Conservation (phyloP, 2,329 filamentous ascomycete genomes). For the Chaetomium sp. region DNA sequence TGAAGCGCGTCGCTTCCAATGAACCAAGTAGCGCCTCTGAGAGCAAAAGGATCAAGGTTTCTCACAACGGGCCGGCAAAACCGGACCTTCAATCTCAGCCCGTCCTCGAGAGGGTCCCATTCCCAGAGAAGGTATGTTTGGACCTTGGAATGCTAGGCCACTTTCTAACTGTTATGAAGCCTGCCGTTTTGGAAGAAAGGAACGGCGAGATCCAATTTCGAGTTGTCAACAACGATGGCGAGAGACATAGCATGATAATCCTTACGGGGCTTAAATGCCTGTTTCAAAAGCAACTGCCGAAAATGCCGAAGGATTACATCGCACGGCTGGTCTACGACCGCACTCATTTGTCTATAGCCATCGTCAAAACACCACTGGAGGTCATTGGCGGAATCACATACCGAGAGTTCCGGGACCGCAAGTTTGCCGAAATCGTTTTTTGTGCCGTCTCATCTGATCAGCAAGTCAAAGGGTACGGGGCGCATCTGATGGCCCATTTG, state of each 20-base stretch:
- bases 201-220: conserved; percentile 93
- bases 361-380: conserved; percentile 91
- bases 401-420: conserved; percentile 81
- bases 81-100: conserved; percentile 41
- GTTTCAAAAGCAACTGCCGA: conserved; percentile 95
- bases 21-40: conserved; percentile 54
- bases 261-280: conserved; percentile 94
- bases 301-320: conserved; percentile 99
- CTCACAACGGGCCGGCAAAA: conserved; percentile 36
- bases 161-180: conserved; percentile 41
- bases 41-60: conserved; percentile 54
- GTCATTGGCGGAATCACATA: conserved; percentile 96
- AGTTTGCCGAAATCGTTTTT: conserved; percentile 97
- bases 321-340: conserved; percentile 94
- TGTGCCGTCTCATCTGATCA: conserved; percentile 96
- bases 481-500: conserved; percentile 94
- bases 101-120: conserved; percentile 61
- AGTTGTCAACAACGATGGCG: conserved; percentile 93
- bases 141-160: conserved; percentile 36
- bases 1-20: conserved; percentile 66
- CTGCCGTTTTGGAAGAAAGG: conserved; percentile 87
- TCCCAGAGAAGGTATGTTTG: conserved; percentile 70
- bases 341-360: conserved; percentile 91
- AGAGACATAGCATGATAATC: conserved; percentile 82
- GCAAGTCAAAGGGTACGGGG: conserved; percentile 98